phyloP scores from a whole-genome alignment of 805 yeast species.

The Debaryomyces tyrocola region DNA sequence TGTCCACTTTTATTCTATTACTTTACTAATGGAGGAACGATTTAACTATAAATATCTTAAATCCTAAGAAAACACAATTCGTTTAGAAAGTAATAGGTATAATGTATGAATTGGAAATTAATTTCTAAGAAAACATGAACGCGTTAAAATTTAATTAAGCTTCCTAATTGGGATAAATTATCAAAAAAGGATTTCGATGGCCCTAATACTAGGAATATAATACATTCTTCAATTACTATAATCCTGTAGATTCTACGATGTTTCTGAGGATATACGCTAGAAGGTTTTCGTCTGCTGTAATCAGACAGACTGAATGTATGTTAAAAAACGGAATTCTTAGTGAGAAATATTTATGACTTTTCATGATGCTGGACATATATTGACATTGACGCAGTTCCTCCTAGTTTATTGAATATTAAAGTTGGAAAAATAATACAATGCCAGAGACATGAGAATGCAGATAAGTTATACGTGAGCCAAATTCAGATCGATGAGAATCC shows the following conservation, averaged over 20 bases:
- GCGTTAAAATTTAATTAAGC: conserved; percentile 13
- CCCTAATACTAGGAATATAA: neutral
- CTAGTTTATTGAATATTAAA: conserved; percentile 24
- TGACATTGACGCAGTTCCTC: conserved; percentile 10
- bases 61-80: neutral
- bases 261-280: neutral
- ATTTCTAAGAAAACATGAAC: conserved; percentile 2
- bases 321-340: neutral
- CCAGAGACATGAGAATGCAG: conserved; percentile 55
- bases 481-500: conserved; percentile 29
- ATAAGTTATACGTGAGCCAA: conserved; percentile 56
- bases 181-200: neutral
- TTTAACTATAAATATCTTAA: too few relatives aligned
- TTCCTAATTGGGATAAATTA: conserved; percentile 19
- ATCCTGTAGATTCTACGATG: neutral
- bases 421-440: conserved; percentile 52
- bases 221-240: neutral
- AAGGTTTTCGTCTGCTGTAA: neutral
- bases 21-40: too few relatives aligned
- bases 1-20: neutral
- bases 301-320: conserved; percentile 4
- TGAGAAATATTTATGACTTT: neutral
- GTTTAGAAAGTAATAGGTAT: neutral
- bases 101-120: neutral
- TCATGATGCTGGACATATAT: neutral